Base-by-base conservation (phyloP, 345 rosid species). In the Heritiera fomes region DNA sequence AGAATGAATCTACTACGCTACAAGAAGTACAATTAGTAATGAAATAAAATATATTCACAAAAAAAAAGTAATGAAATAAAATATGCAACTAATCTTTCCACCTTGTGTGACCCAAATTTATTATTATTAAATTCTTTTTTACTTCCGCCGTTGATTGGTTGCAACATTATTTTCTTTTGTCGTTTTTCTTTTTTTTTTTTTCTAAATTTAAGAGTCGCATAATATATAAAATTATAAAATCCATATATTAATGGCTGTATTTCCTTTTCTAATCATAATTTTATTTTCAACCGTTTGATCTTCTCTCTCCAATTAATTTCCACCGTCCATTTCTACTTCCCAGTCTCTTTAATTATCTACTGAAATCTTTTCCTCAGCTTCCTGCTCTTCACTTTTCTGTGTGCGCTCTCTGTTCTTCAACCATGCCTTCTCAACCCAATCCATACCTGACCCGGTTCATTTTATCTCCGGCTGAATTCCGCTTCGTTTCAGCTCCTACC, bases 211-310 rank as follows among this genome's bases (percentile, higher is more conserved):
- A 41, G 0, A 4, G 43, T 41, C 6, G 6, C 43, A 23, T 52
- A 52, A 52, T 14, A 38, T 2, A 23, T 23, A 23, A 23, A 23
- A 23, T 23, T 23, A 23, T 23, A 23, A 23, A 23, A 23, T 23
- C 28, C 28, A 23, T 23, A 23, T 23, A 23, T 23, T 23, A 34
- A 34, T 17, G 4, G 56, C 23, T 58, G 9, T n/a, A 3, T 58
- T 2, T 6, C 11, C 5, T 58, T 28, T 58, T 45, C 8, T 30
- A 1, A 34, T 34, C 38, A 1, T 34, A 34, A 15, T 30, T 43
- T 28, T 20, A 43, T 34, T 40, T 41, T 75, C 79, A 52, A 84
- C 83, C 80, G 75, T 86, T 65, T 1, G 88, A 81, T 85, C 52
- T 28, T 60, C 10, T 46, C 10, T 46, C 43, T 12, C 23, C 80